Base-by-base conservation (phyloP, 2,329 filamentous ascomycete genomes). In the Ceratocystis papillata region DNA sequence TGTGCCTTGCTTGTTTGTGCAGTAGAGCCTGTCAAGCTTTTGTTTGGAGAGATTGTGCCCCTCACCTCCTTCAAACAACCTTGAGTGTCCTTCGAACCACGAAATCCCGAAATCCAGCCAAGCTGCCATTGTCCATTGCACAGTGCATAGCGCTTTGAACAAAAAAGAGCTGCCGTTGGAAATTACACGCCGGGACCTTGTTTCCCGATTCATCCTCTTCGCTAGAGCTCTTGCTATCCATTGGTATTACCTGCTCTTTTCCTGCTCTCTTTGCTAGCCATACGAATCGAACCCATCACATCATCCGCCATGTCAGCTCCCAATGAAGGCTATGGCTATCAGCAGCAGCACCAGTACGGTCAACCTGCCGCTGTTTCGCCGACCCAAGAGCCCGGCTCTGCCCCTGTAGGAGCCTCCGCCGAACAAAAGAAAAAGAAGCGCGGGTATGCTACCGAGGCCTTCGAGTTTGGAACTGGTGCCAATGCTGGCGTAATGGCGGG, bases 371-470 rank as follows among this genome's bases (percentile, higher is more conserved):
- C 17, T 20, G 59, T 37, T 41, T 62, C 59, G 22, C 8, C 75
- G 74, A 3, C 73, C 71, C 48, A 50, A 10, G 45, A 63, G 69
- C 72, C 10, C 69, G 72, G 46, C 71, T 72, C 57, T 70, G 66
- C 17, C 17, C 65, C 65, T 41, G 63, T 41, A 57, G 55, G 60
- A n/a, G 45, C 50, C n/a, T 37, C 46, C 55, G 72, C 76, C 37
- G 79, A 80, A 55, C 78, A 79, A 60, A 86, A 83, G 76, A 91
- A 91, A 80, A 96, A 96, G 84, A 96, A 96, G 83, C 84, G 91
- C 80, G 87, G 89, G 67, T 97, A 97, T 79, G 94, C 94, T 65
- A 90, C 90, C 67, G 89, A 95, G 76, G 93, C 93, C 59, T 99
- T 96, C 76, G 93, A 96, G 68, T 94, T 97, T 72, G 90, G 89